These are phyloP conservation scores for Quercus phellos DNA, from an alignment of 331 rosid species.

Conservation along the genomic window DNA sequence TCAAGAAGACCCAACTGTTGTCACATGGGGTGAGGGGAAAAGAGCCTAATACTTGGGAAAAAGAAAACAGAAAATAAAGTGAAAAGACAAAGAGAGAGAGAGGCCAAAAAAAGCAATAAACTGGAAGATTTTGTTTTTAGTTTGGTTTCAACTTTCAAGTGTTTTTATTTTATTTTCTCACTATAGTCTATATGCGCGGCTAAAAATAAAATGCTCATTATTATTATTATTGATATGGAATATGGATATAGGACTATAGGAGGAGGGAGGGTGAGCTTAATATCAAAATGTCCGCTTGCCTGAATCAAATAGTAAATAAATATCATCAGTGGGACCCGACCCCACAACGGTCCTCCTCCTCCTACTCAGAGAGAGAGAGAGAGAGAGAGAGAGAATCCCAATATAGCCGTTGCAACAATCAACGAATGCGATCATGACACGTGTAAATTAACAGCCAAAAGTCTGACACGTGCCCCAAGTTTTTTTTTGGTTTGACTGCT, in stretches of 20 bases:
- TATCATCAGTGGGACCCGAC: constrained; percentile 36
- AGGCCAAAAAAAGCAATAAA: too few species aligned
- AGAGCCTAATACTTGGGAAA: too few species aligned
- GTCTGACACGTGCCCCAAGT: constrained; percentile 36
- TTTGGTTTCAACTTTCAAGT: constrained; percentile 9
- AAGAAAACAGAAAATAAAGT: background rate
- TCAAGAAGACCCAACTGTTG: too few species aligned
- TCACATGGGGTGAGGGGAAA: too few species aligned
- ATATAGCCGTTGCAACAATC: constrained; percentile 31
- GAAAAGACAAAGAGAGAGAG: background rate
- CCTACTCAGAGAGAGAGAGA: too few species aligned
- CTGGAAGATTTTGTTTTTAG: background rate
- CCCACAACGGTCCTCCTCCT: constrained; percentile 8
- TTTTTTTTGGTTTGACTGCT: constrained; percentile 36
- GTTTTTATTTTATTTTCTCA: background rate
- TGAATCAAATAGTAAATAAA: too few species aligned
- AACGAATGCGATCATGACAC: background rate
- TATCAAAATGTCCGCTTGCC: constrained; percentile 23
- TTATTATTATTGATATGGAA: too few species aligned
- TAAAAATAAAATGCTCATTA: background rate
- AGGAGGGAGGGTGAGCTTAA: too few species aligned
- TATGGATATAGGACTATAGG: too few species aligned
- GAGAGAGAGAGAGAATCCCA: background rate
- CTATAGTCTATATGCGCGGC: background rate
- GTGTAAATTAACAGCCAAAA: background rate